phyloP scores from a whole-genome alignment of 1,284 basidiomycete species.

The Tylopilus orsonianus region DNA sequence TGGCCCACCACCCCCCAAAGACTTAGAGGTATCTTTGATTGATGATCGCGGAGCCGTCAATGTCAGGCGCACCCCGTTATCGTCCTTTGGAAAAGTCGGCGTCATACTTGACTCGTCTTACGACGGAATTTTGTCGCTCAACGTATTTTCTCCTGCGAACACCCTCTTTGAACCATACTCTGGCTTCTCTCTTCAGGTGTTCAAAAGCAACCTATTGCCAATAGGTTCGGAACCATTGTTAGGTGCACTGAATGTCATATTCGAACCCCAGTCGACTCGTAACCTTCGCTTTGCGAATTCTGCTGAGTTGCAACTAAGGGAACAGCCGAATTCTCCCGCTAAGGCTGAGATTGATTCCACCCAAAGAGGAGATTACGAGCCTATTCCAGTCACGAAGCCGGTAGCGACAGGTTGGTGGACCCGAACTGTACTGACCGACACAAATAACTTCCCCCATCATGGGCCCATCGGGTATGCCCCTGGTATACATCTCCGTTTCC shows the following conservation, averaged over 20 bases:
- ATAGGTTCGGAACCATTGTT: neutral
- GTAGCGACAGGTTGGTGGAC: slow-evolving; percentile 17
- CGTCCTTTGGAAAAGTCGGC: neutral
- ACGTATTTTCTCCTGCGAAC: neutral
- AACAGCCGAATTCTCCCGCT: neutral
- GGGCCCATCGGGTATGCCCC: slow-evolving; percentile 1
- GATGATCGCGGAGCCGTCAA: slow-evolving; percentile 3
- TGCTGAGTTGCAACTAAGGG: slow-evolving; percentile 2
- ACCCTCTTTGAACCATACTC: slow-evolving; percentile 6
- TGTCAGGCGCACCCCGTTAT: neutral
- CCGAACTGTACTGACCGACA: neutral
- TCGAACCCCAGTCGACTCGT: slow-evolving; percentile 12
- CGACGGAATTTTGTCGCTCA: slow-evolving; percentile 8
- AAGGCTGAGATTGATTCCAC: neutral
- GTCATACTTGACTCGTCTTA: neutral
- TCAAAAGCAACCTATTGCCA: neutral
- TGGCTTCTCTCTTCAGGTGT: slow-evolving; percentile 9
- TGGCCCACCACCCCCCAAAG: neutral
- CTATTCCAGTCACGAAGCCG: slow-evolving; percentile 14
- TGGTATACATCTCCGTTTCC: neutral
- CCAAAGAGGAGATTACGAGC: neutral
- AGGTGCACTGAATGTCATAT: slow-evolving; percentile 16
- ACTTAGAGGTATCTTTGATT: slow-evolving; percentile 10
- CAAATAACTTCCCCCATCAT: slow-evolving; percentile 8
- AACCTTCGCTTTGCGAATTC: slow-evolving; percentile 13